Conservation (phyloP, 2,329 filamentous ascomycete genomes). For the Beauveria scarabaeidicola region DNA sequence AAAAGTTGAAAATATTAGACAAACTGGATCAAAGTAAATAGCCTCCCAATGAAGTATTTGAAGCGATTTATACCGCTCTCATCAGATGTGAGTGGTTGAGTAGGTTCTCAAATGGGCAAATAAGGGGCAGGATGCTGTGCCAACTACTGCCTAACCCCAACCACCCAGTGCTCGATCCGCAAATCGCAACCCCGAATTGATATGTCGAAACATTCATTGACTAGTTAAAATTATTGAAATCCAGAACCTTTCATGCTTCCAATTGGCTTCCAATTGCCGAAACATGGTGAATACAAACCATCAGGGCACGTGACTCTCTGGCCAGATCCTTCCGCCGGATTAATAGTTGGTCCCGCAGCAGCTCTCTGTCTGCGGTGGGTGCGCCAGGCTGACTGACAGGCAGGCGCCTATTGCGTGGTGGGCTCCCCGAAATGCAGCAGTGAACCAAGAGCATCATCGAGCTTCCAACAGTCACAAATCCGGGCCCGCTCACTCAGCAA, state of each 20-base stretch:
- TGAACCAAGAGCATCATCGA: constrained; percentile 5
- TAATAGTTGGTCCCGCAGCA: constrained; percentile 9
- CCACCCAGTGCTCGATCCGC: no score
- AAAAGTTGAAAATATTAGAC: neutral
- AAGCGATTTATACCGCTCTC: neutral
- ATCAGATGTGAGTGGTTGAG: neutral
- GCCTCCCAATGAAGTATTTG: neutral
- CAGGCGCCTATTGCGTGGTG: constrained; percentile 10
- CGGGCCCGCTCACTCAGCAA: neutral
- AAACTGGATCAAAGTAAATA: neutral
- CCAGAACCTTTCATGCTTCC: neutral
- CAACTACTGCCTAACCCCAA: neutral
- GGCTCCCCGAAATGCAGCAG: constrained; percentile 4
- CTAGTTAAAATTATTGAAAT: no score
- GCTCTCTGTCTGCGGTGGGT: neutral
- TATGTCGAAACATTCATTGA: no score
- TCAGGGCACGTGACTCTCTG: neutral
- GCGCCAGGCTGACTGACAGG: constrained; percentile 7
- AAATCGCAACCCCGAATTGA: no score
- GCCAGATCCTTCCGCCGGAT: constrained; percentile 5
- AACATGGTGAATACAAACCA: neutral
- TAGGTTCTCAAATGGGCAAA: neutral
- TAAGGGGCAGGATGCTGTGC: neutral
- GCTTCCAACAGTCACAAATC: constrained; percentile 4
- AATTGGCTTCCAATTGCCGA: neutral